Base-by-base conservation (phyloP, 257 asterid species). In the Pogostemon cablin region DNA sequence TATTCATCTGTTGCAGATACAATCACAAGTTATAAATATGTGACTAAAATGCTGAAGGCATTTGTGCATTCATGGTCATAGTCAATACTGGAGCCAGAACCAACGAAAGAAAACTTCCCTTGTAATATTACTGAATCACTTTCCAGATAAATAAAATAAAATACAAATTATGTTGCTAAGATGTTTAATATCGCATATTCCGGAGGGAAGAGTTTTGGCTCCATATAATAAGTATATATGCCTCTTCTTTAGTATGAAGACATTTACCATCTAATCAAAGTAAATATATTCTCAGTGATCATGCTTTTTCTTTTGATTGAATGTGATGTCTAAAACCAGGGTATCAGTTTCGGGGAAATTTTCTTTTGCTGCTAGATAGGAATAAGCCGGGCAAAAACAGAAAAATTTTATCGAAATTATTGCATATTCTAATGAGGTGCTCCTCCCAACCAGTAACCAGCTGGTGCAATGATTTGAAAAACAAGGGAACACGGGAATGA, bases 1-100 rank as follows among this genome's bases (percentile, higher is more conserved):
- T 73, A 82, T 77, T 74, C 96, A 95, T 88, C 99, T 95, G 95
- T 68, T 80, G 43, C 34, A 58, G 64, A 75, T 63, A 69, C 7
- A 53, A 32, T 60, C 68, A 66, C 34, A 77, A n/a, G 37, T 71
- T 42, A 69, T 11, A 9, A 20, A 17, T 59, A 65, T 15, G 68
- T n/a, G 25, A 62, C 50, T 60, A 67, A 50, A 71, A 7, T 39
- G 46, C 57, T 56, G 49, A 25, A 52, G 35, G 12, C n/a, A 25
- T 57, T 65, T 6, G 50, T 67, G 56, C 61, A 32, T 42, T 61
- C 50, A 53, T 60, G 47, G 55, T 12, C 69, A 56, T 32, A 32
- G 39, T 40, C 39, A 73, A 49, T 6, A 34, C 35, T 4, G 39
- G 20, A 56, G 37, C 46, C 47, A 44, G 20, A 52, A 58, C 44